phyloP scores from a whole-genome alignment of 345 rosid species.

The Citrus trifoliata region DNA sequence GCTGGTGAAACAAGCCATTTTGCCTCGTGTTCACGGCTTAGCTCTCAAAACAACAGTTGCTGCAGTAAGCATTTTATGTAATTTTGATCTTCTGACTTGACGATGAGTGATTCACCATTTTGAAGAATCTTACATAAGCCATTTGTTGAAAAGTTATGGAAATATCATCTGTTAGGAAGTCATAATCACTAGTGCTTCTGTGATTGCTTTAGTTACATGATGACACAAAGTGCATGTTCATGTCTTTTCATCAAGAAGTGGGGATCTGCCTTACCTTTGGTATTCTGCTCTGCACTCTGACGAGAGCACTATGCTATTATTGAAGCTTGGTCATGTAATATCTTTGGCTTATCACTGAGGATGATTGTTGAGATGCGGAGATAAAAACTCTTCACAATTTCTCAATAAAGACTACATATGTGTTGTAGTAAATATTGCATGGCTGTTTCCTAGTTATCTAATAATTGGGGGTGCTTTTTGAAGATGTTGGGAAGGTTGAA shows the following conservation, averaged over 20 bases:
- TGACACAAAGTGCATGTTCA: background rate
- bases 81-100: background rate
- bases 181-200: background rate
- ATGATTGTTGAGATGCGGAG: background rate
- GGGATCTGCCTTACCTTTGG: background rate
- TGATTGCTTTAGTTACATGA: background rate
- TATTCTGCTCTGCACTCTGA: background rate
- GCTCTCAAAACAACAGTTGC: constrained; percentile 98
- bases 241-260: background rate
- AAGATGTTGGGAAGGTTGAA: background rate
- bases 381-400: background rate
- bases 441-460: background rate
- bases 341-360: background rate
- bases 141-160: background rate
- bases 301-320: background rate
- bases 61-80: constrained; percentile 57
- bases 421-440: background rate
- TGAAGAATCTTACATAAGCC: background rate
- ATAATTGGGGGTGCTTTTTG: background rate
- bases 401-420: background rate
- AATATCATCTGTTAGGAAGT: background rate
- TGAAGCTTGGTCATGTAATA: background rate
- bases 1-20: constrained; percentile 87
- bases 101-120: background rate
- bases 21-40: constrained; percentile 93